Conservation (phyloP, 2,329 filamentous ascomycete species). For the Aspergillus sp. region DNA sequence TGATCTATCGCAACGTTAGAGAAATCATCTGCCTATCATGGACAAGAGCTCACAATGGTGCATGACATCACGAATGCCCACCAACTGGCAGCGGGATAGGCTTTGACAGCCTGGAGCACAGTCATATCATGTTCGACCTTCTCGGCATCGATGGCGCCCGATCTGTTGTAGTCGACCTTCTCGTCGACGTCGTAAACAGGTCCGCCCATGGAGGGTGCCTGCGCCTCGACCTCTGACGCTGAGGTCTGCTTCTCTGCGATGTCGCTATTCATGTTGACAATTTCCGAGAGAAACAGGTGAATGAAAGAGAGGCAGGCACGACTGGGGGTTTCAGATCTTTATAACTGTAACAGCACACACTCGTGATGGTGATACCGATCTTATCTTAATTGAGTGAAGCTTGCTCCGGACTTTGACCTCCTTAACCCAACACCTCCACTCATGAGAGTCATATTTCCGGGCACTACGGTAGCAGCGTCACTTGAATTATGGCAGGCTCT, state of each 20-base stretch:
- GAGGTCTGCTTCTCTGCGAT: constrained; percentile 30
- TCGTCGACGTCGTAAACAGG: constrained; percentile 35
- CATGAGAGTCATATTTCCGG: constrained; percentile 9
- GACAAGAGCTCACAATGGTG: constrained; percentile 50
- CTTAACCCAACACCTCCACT: not conserved
- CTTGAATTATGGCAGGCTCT: not conserved
- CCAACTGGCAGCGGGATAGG: constrained; percentile 52
- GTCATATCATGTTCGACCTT: constrained; percentile 51
- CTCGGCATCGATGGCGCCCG: constrained; percentile 58
- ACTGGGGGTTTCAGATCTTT: constrained; percentile 31
- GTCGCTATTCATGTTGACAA: constrained; percentile 32
- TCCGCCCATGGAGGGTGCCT: constrained; percentile 21
- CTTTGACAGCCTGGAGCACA: constrained; percentile 45
- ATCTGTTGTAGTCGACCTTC: constrained; percentile 47
- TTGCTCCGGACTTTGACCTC: constrained; percentile 25
- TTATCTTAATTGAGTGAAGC: constrained; percentile 24
- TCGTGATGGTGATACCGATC: constrained; percentile 7
- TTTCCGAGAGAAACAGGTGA: constrained; percentile 23
- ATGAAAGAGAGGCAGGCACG: constrained; percentile 24
- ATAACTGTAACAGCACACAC: constrained; percentile 24
- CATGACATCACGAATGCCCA: constrained; percentile 58
- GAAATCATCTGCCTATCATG: constrained; percentile 16
- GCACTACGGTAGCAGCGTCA: constrained; percentile 15
- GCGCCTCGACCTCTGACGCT: constrained; percentile 31
- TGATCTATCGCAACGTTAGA: constrained; percentile 48